Conservation (phyloP, 345 rosid genomes). For the Eucalyptus victrix region DNA sequence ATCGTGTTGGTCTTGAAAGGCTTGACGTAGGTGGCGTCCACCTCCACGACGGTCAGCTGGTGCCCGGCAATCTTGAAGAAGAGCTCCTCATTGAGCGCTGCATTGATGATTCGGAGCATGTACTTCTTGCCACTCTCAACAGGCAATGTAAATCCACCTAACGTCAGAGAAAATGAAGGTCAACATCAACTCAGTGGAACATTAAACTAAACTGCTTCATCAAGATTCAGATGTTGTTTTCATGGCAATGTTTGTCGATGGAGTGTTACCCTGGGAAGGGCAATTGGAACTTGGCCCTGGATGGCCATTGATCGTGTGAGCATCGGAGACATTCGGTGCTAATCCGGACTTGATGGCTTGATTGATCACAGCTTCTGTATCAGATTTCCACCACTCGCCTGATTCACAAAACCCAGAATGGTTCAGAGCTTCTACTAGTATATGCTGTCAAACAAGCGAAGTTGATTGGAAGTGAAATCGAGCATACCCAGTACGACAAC, state of each 20-base stretch:
- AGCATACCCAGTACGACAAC: constrained; percentile 43
- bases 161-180: not conserved
- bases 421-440: not conserved
- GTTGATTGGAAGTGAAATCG: not conserved
- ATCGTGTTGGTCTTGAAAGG: not conserved
- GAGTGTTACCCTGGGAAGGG: constrained; percentile 40
- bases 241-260: not conserved
- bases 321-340: constrained; percentile 88
- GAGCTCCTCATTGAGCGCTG: not conserved
- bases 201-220: not conserved
- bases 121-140: not conserved
- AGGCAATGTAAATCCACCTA: not conserved
- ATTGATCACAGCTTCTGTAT: constrained; percentile 72
- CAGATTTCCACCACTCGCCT: constrained; percentile 67
- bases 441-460: not conserved
- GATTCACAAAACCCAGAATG: not conserved
- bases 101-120: not conserved
- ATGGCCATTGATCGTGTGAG: constrained; percentile 86
- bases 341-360: constrained; percentile 71
- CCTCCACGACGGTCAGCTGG: not conserved
- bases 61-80: not conserved
- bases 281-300: constrained; percentile 48
- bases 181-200: not conserved
- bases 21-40: not conserved
- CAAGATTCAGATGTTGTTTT: not conserved